These are phyloP conservation scores for Nicotiana noctiflora DNA, from an alignment of 257 asterid genomes.

Conservation along the genomic window DNA sequence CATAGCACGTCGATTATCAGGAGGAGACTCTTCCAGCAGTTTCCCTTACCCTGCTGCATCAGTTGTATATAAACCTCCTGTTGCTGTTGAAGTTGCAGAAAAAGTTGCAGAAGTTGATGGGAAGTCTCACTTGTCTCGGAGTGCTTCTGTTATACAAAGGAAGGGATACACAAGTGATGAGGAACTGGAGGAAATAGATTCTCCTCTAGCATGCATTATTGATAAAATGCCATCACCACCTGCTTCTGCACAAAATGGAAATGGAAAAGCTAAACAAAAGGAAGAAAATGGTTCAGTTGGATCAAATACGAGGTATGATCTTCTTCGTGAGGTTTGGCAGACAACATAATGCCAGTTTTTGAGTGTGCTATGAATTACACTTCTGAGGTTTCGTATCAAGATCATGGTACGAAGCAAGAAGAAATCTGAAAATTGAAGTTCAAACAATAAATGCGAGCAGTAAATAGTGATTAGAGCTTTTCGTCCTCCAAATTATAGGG, in stretches of 20 bases:
- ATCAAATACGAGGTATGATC: constrained; percentile 65
- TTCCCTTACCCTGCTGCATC: constrained; percentile 80
- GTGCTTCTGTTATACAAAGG: constrained; percentile 67
- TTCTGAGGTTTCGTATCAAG: neutral
- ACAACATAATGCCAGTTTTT: constrained; percentile 21
- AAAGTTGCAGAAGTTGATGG: constrained; percentile 52
- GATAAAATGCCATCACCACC: constrained; percentile 39
- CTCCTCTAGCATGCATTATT: constrained; percentile 47
- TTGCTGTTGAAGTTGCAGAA: constrained; percentile 46
- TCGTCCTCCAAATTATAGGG: neutral
- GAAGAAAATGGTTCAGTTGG: constrained; percentile 23
- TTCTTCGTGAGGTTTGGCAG: constrained; percentile 87
- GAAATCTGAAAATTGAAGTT: neutral
- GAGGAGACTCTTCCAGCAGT: constrained; percentile 35
- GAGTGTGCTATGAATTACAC: neutral
- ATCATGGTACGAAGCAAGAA: constrained; percentile 1
- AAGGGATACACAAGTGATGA: constrained; percentile 95
- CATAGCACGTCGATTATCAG: constrained; percentile 50
- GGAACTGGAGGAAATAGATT: constrained; percentile 75
- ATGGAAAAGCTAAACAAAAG: constrained; percentile 14
- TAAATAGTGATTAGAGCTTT: neutral
- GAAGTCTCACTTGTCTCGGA: constrained; percentile 37
- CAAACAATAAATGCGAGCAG: neutral
- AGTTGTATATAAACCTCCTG: constrained; percentile 53
- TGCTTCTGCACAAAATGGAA: constrained; percentile 13